Percentiles rank a stretch among this genome's conserved stretches.
Conservation (phyloP, 495 filamentous ascomycete genomes). For the Trichocladium uniseriatum region DNA sequence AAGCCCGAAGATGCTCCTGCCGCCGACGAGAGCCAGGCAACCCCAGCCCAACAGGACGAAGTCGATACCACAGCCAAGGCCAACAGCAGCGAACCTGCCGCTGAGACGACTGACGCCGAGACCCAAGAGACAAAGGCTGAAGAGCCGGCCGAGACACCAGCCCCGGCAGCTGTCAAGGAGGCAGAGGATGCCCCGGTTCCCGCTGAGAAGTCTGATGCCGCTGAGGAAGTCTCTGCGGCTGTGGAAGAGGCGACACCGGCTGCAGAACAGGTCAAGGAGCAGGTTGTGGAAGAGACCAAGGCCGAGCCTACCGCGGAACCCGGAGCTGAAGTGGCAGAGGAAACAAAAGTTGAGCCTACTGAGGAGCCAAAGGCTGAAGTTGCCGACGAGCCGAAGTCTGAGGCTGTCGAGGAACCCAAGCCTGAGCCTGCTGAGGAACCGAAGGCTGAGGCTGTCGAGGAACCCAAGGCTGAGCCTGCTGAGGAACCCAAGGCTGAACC, state of each 20-base stretch:
- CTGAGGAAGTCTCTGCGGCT: constrained; percentile 8
- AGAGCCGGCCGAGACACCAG: not conserved
- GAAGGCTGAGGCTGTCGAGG: not conserved
- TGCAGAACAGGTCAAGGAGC: constrained; percentile 6
- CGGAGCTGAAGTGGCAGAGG: not conserved
- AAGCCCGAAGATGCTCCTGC: not conserved
- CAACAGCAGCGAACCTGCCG: constrained; percentile 8
- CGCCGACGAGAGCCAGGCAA: not conserved
- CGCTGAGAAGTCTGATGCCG: not conserved
- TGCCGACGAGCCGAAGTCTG: not conserved
- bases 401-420: not conserved
- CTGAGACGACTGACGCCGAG: not conserved
- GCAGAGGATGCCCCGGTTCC: constrained; percentile 9
- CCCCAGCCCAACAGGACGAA: not conserved
- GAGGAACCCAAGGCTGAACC: constrained; percentile 5
- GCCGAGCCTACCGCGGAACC: not conserved
- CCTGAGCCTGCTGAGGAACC: constrained; percentile 2
- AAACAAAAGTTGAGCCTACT: constrained; percentile 2
- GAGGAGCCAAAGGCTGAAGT: not conserved
- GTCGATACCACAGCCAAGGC: not conserved
- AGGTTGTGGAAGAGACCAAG: not conserved
- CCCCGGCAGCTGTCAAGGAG: constrained; percentile 8
- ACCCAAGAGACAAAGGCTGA: not conserved
- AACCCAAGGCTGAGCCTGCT: not conserved
- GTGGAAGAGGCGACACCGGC: not conserved